Base-by-base conservation (phyloP, 495 filamentous ascomycete genomes). In the Neurospora hispaniola region DNA sequence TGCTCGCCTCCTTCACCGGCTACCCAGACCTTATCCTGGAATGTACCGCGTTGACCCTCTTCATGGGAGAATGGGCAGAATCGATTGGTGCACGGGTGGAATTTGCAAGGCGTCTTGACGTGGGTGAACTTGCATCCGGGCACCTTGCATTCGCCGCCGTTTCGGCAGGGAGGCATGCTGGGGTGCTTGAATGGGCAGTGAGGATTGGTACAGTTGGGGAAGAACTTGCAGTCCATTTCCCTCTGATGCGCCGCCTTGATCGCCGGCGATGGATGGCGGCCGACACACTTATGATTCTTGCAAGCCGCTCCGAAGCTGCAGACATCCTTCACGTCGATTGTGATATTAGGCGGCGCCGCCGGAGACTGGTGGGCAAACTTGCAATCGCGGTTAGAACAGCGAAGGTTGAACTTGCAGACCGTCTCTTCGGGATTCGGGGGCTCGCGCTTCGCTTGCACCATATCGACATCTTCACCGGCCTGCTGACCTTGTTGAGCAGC, bases 351-450 rank as follows among this genome's bases (percentile, higher is more conserved):
- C 18, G 93, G 92, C 44, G 95, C 94, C 27, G 92, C 94, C 38
- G 96, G 93, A 16, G 94, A 97, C 80, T 97, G 96, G 77, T 99
- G 96, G 38, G 93, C 96, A 79, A 93, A 98, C 62, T 89, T 90
- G 80, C 96, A 99, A 72, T 97, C 93, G 74, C 89, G 87, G 79
- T 96, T 94, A 23, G 90, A 92, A 83, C 96, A 99, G 69, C 87
- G 85, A 42, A 93, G 85, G 82, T 97, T 97, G 84, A 90, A 99
- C 66, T 90, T 92, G 87, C 96, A 99, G 42, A 88, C 84, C 69
- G 87, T 88, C 74, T 90, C 86, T 12, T 90, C 89, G 72, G 89
- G 80, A 77, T 84, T 87, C 1, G 77, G 78, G 14, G 81, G 74
- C 74, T 89, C 85, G 72, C 80, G 79, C 78, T 81, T 85, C 39